Evolutionary conservation across 305 asterid genomes (phyloP), one percentile per base, ranked within the genome.

Genomic region (Fraxinus sp.): DNA sequence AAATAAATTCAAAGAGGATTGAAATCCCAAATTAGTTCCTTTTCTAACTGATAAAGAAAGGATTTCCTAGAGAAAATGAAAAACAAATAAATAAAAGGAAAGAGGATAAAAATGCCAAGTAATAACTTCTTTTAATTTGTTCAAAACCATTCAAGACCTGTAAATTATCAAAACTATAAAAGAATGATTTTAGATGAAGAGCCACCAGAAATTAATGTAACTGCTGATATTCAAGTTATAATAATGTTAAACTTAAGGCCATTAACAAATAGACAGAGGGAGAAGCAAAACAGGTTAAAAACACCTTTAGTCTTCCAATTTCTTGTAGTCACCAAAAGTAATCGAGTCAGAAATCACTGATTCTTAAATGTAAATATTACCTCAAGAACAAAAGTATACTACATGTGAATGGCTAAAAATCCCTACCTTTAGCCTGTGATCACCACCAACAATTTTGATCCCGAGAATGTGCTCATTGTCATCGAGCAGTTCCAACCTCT

Each of bases 361-460:
- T 16, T 52, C 62, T 5, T 16, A 4, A 16, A 52, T 52, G 20
- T 52, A 16, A 52, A 52, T 52, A 52, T 52, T 16, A 4, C 22
- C 20, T 52, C 22, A 52, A 52, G 59, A 49, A 49, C n/a, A 43
- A 0, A 14, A 14, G 59, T 13, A 49, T 14, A 49, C 18, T 49
- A 0, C 10, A 24, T 3, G 32, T 22, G 16, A 66, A 24, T 66
- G n/a, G 6, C 35, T 9, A 28, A 66, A 30, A 68, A 68, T 2
- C 13, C 28, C 4, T 35, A 36, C 78, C 78, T 74, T 74, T n/a
- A 74, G 32, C 55, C 55, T 74, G 52, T 74, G 78, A 74, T 74
- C 78, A 74, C 55, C 78, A 36, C 78, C 77, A 74, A 36, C 78
- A 74, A 74, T 74, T 39, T 20, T 74, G 30, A 74, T 18, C 52